Conservation (phyloP, 2,329 filamentous ascomycete genomes). For the Capronia coronata region DNA sequence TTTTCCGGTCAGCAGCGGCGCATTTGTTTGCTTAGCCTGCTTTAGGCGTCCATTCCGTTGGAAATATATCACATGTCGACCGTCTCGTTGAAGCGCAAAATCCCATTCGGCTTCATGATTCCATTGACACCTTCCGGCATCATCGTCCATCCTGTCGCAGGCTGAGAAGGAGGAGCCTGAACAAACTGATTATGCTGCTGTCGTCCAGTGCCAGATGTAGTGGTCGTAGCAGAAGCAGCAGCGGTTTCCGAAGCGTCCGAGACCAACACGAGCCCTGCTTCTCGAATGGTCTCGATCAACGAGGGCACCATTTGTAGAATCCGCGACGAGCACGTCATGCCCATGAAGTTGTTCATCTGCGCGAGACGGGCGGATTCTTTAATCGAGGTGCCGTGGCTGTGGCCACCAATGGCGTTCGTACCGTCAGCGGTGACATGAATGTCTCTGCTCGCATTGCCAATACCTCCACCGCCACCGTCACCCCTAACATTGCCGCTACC, state of each 20-base stretch:
- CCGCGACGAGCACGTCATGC: slow-evolving; percentile 79
- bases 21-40: too few relatives aligned
- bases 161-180: too few relatives aligned
- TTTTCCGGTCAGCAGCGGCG: too few relatives aligned
- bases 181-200: too few relatives aligned
- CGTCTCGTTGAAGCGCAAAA: slow-evolving; percentile 86
- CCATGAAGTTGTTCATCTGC: slow-evolving; percentile 97
- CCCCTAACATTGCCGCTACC: too few relatives aligned
- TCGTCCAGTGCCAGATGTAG: too few relatives aligned
- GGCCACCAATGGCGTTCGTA: too few relatives aligned
- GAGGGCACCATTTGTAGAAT: slow-evolving; percentile 89
- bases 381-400: slow-evolving; percentile 58
- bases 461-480: too few relatives aligned
- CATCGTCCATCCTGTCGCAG: slow-evolving; percentile 46
- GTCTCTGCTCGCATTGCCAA: too few relatives aligned
- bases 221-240: too few relatives aligned
- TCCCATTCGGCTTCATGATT: slow-evolving; percentile 74
- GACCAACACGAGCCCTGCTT: slow-evolving; percentile 84
- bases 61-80: slow-evolving; percentile 68
- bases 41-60: too few relatives aligned
- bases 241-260: slow-evolving; percentile 69
- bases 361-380: slow-evolving; percentile 93
- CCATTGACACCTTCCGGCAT: slow-evolving; percentile 81
- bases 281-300: slow-evolving; percentile 87
- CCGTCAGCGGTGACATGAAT: too few relatives aligned